These are phyloP conservation scores for Wickerhamomyces alni DNA, from an alignment of 805 yeast genomes.

Conservation along the genomic window DNA sequence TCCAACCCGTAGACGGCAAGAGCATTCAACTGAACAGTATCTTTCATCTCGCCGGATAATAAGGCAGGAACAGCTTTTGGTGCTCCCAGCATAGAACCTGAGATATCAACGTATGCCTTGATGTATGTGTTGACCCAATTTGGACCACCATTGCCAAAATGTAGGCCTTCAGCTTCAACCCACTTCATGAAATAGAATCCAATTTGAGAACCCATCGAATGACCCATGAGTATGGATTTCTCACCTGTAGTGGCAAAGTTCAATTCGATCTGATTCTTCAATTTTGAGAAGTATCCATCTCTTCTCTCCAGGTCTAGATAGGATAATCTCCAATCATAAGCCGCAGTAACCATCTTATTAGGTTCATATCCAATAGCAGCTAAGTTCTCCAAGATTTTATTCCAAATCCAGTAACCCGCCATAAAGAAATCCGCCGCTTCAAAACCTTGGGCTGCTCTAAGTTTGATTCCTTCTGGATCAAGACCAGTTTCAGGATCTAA, in stretches of 20 bases:
- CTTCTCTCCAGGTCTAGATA: conserved; percentile 83
- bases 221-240: conserved; percentile 77
- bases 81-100: conserved; percentile 89
- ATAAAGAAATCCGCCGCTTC: conserved; percentile 96
- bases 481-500: conserved; percentile 87
- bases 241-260: conserved; percentile 45
- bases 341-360: conserved; percentile 81
- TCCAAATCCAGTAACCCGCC: conserved; percentile 99
- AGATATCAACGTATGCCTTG: conserved; percentile 76
- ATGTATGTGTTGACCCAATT: conserved; percentile 84
- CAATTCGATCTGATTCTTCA: conserved; percentile 70
- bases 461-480: conserved; percentile 77
- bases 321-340: conserved; percentile 95
- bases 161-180: conserved; percentile 85
- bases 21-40: conserved; percentile 89
- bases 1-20: conserved; percentile 92
- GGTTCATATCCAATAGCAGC: conserved; percentile 95
- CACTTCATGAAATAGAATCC: conserved; percentile 87
- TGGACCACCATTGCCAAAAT: conserved; percentile 87
- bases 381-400: conserved; percentile 86
- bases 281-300: conserved; percentile 76
- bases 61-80: conserved; percentile 92
- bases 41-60: conserved; percentile 97
- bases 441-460: conserved; percentile 93
- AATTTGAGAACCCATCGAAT: conserved; percentile 96